Evolutionary conservation across 495 filamentous ascomycete genomes (phyloP).

Genomic region (Aspergillus indologenus): DNA sequence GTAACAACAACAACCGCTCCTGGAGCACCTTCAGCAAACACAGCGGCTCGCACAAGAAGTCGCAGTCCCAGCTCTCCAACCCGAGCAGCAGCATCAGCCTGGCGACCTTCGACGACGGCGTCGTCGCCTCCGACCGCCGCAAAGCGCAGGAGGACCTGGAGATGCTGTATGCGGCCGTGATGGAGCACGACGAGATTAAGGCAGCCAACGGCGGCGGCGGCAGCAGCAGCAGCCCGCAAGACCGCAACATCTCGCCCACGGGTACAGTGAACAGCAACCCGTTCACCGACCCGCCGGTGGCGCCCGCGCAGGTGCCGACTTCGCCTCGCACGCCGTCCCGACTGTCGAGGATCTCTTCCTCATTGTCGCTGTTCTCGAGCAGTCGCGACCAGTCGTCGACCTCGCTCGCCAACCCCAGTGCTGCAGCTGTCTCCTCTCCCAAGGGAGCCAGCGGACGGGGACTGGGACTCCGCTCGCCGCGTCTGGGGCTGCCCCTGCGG

Average conservation of each 20-base stretch:
- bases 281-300: background rate
- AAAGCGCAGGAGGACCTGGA: conserved; percentile 78
- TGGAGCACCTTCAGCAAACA: conserved; percentile 40
- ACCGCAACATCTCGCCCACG: background rate
- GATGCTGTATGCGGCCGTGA: conserved; percentile 84
- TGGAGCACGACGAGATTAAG: conserved; percentile 70
- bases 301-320: conserved; percentile 3
- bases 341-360: background rate
- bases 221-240: conserved; percentile 49
- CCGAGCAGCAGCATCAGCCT: conserved; percentile 48
- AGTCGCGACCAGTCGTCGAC: too few relatives aligned
- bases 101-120: conserved; percentile 66
- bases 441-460: background rate
- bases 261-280: background rate
- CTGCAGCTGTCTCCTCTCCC: too few relatives aligned
- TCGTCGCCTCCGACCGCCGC: conserved; percentile 68
- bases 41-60: background rate
- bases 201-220: too few relatives aligned
- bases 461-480: background rate
- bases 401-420: too few relatives aligned
- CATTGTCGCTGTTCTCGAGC: background rate
- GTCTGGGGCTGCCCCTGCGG: background rate
- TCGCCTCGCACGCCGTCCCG: background rate
- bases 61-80: conserved; percentile 29
- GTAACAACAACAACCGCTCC: conserved; percentile 33